Conservation (phyloP, 768 basidiomycete genomes). For the Suillus decipiens region DNA sequence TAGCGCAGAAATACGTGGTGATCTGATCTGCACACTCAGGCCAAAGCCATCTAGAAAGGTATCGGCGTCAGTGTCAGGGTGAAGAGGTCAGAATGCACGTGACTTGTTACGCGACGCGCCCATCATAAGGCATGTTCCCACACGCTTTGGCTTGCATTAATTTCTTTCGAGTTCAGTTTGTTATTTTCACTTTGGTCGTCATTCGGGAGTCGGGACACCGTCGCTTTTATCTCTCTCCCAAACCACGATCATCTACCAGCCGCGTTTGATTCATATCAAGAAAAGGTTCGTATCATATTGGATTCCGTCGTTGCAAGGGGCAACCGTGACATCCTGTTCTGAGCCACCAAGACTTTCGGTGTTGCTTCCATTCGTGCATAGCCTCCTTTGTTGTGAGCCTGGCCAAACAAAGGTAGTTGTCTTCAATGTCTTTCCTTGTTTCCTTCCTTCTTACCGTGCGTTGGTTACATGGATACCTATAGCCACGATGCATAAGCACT, state of each 20-base stretch:
- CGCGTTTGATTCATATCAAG: constrained; percentile 18
- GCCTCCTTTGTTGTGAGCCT: constrained; percentile 22
- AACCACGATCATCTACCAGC: constrained; percentile 13
- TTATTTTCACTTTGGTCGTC: constrained; percentile 30
- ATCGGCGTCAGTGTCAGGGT: not conserved
- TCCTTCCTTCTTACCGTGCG: not conserved
- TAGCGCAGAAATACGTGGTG: not conserved
- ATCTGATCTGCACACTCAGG: not conserved
- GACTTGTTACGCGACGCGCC: constrained; percentile 40
- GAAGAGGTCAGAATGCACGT: constrained; percentile 24
- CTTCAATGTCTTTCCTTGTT: constrained; percentile 7
- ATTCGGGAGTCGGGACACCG: constrained; percentile 24
- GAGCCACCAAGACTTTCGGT: constrained; percentile 24
- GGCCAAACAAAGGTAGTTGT: constrained; percentile 24
- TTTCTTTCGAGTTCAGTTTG: constrained; percentile 22
- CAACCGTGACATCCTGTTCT: constrained; percentile 15
- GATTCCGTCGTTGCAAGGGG: constrained; percentile 19
- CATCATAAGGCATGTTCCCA: constrained; percentile 36
- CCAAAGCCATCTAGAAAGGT: not conserved
- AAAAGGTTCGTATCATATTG: constrained; percentile 10
- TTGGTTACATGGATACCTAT: constrained; percentile 14
- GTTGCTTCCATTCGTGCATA: constrained; percentile 28
- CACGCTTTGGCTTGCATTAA: constrained; percentile 21
- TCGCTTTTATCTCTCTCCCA: constrained; percentile 16
- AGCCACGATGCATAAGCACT: constrained; percentile 30